Evolutionary conservation across 2,329 filamentous ascomycete genomes (phyloP).

Genomic region (Hypomyces rosellus): DNA sequence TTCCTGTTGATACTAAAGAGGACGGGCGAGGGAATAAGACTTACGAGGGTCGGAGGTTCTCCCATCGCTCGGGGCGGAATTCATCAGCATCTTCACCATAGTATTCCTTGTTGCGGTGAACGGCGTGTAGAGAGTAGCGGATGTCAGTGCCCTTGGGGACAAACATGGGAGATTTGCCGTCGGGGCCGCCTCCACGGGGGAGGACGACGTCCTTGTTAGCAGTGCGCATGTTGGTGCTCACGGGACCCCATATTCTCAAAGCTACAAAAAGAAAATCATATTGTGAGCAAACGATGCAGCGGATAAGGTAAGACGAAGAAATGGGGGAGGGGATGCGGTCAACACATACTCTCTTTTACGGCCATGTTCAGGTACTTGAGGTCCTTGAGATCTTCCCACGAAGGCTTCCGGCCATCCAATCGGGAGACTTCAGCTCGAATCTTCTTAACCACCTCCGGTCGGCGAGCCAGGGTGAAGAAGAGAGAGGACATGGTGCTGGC

Average conservation of each 20-base stretch:
- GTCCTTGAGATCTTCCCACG: constrained; percentile 51
- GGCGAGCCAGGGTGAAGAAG: constrained; percentile 40
- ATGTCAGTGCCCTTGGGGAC: constrained; percentile 32
- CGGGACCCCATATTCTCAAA: constrained; percentile 38
- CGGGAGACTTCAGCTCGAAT: constrained; percentile 37
- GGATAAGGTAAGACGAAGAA: neutral
- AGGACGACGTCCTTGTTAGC: constrained; percentile 36
- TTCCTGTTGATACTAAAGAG: neutral
- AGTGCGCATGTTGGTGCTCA: constrained; percentile 36
- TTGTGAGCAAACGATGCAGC: too few relatives aligned
- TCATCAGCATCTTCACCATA: constrained; percentile 36
- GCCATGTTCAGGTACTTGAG: constrained; percentile 55
- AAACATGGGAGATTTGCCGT: constrained; percentile 33
- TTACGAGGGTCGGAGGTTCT: constrained; percentile 29
- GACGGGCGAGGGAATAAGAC: constrained; percentile 7
- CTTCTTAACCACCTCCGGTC: constrained; percentile 37
- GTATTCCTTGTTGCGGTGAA: constrained; percentile 34
- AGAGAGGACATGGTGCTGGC: constrained; percentile 43
- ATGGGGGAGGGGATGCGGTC: neutral
- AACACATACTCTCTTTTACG: constrained; percentile 39
- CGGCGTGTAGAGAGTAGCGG: constrained; percentile 30
- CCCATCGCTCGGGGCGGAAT: constrained; percentile 41
- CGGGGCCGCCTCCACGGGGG: constrained; percentile 35
- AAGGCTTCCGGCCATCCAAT: constrained; percentile 37
- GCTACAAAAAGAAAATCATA: constrained; percentile 16